Base-by-base conservation (phyloP, 2,329 filamentous ascomycete genomes). In the Ceratocystis lukuohia region DNA sequence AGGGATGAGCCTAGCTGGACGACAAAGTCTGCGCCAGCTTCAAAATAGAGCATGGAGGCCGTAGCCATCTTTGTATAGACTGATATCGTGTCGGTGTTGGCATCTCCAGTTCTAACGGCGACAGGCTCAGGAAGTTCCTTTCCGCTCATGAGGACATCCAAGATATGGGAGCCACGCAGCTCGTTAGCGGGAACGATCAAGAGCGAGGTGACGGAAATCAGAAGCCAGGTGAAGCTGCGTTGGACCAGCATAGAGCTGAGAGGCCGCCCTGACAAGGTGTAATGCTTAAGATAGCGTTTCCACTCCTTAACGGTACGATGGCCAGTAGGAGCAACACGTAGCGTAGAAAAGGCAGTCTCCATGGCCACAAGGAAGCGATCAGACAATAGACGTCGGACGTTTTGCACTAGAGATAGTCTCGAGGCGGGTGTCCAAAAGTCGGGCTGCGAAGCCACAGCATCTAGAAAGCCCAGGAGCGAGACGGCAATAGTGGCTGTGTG, bases 171-270 rank as follows among this genome's bases (percentile, higher is more conserved):
- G 50, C 82, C 80, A 64, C 81, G 80, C 46, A 88, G 77, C 17
- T 79, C 76, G n/a, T 82, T 77, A 5, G 82, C 80, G 50, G 87
- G 84, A 41, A 84, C 81, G 20, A 90, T 80, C 68, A 93, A 78
- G 33, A 93, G 80, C 15, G 89, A 89, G 1, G 89, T 90, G 65
- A 84, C 87, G 1, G 91, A 85, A 44, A 91, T 87, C 12, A 96
- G 80, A 41, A 97, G 83, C 75, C 85, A 87, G 81, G 95, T 91
- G 73, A 96, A 95, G 69, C 88, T 91, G 72, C 90, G 85, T 74
- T 96, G 91, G 25, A 99, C 77, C 5, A 97, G 81, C 87, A 96
- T 94, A 12, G 92, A 91, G 8, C 94, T 91, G 56, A 99, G 77
- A 0, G 95, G 93, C 22, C 90, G 84, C 8, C 89, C 89, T 67